Evolutionary conservation across 1,284 basidiomycete species (phyloP).

Genomic region (Apiotrichum sp.): DNA sequence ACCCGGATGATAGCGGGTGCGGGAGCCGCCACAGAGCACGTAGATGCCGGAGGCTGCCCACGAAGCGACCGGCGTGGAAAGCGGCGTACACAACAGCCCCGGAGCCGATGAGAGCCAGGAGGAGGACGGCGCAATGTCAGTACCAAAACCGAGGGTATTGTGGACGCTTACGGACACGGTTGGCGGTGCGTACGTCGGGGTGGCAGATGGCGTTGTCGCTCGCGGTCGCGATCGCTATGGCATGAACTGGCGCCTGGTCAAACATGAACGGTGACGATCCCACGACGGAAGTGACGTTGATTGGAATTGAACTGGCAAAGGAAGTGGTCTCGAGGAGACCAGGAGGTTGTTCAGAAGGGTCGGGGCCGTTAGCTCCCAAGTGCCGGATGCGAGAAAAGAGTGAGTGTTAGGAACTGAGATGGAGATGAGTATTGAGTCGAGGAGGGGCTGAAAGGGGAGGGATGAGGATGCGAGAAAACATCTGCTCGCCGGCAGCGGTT

Average conservation of each 20-base stretch:
- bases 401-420: too few relatives aligned
- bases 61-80: background rate
- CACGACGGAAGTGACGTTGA: background rate
- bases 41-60: background rate
- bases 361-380: background rate
- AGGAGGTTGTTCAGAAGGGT: background rate
- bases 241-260: background rate
- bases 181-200: background rate
- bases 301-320: too few relatives aligned
- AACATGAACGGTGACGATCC: background rate
- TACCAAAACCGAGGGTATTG: background rate
- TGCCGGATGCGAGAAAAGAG: too few relatives aligned
- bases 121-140: background rate
- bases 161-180: background rate
- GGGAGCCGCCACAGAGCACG: background rate
- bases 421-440: too few relatives aligned
- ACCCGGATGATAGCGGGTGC: background rate
- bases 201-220: background rate
- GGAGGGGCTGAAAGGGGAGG: too few relatives aligned
- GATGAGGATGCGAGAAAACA: too few relatives aligned
- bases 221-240: background rate
- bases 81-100: background rate
- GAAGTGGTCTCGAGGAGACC: background rate
- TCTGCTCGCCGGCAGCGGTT: too few relatives aligned
- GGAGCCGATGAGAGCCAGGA: background rate